Conservation (phyloP, 129 eudicot genomes). For the Centrapalus pauciflorus region DNA sequence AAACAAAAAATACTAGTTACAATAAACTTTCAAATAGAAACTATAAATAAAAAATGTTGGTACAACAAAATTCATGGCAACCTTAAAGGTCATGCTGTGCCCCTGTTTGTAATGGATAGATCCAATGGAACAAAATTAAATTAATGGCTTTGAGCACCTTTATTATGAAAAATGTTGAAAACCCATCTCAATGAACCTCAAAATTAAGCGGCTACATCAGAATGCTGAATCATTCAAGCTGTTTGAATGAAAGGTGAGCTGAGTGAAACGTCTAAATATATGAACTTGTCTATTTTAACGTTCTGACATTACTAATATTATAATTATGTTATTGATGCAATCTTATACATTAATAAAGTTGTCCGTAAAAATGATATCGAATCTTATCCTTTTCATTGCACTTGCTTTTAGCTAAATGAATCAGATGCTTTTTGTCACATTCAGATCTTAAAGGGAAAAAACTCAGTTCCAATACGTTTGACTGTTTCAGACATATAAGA, state of each 20-base stretch:
- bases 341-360: neutral
- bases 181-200: neutral
- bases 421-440: neutral
- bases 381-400: neutral
- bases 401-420: neutral
- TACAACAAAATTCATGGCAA: neutral
- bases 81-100: neutral
- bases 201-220: neutral
- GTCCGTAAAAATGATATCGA: neutral
- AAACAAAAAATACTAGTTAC: neutral
- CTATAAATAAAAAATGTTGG: no score
- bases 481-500: neutral
- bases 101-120: neutral
- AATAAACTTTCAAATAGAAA: neutral
- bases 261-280: no score
- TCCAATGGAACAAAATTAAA: neutral
- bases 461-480: neutral
- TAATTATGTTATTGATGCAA: neutral
- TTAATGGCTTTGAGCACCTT: neutral
- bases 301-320: neutral
- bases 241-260: neutral
- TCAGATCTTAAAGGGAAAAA: neutral
- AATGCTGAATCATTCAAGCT: neutral
- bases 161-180: neutral
- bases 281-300: no score